Evolutionary conservation across 306 rosid genomes (phyloP).

Genomic region (Cucumis hystrix): DNA sequence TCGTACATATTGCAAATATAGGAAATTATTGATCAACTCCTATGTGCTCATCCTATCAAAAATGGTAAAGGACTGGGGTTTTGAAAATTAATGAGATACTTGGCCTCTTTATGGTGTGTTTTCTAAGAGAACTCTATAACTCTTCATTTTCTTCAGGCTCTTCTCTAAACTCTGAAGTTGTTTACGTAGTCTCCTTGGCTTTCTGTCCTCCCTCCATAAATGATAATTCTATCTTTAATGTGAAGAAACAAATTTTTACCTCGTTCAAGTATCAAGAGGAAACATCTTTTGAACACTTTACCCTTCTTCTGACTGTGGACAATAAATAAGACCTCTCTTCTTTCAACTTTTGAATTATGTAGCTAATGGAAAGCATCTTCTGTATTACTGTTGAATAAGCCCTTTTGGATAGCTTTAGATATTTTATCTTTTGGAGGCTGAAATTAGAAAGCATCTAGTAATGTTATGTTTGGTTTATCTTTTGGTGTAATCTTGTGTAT

Average conservation of each 20-base stretch:
- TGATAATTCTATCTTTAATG: background rate
- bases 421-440: conserved; percentile 55
- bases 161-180: background rate
- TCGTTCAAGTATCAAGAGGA: background rate
- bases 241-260: background rate
- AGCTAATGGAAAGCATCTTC: too few species aligned
- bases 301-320: too few species aligned
- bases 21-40: too few species aligned
- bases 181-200: background rate
- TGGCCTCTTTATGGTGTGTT: background rate
- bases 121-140: background rate
- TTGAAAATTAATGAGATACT: background rate
- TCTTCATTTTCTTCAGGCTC: background rate
- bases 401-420: too few species aligned
- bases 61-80: too few species aligned
- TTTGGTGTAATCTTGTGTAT: background rate
- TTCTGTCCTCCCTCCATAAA: background rate
- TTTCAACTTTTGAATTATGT: too few species aligned
- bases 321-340: too few species aligned
- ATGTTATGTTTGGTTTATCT: background rate
- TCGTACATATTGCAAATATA: background rate
- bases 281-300: too few species aligned
- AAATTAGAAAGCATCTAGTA: conserved; percentile 80
- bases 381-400: too few species aligned
- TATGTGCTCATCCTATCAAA: too few species aligned